Conservation (phyloP, 306 rosid species). For the Macrotyloma uniflorum region DNA sequence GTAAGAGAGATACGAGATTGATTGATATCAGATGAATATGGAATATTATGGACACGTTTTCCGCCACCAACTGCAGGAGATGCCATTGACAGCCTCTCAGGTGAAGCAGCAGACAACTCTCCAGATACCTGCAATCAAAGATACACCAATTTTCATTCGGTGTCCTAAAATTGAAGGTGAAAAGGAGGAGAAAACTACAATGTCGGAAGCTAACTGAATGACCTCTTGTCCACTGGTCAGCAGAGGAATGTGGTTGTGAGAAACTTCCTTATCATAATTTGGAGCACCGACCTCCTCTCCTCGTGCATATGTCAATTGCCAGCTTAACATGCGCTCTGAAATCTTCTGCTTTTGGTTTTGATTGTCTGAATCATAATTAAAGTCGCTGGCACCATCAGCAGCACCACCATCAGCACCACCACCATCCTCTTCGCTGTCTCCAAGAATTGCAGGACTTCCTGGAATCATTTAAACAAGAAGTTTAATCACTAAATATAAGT, state of each 20-base stretch:
- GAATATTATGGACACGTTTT: constrained; percentile 65
- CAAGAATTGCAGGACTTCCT: constrained; percentile 92
- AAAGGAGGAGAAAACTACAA: not conserved
- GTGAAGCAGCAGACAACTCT: constrained; percentile 95
- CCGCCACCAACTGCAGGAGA: constrained; percentile 74
- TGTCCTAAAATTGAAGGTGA: not conserved
- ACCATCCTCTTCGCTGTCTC: constrained; percentile 73
- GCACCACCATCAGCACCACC: constrained; percentile 45
- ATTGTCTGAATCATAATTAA: constrained; percentile 74
- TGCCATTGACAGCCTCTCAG: constrained; percentile 88
- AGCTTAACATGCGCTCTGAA: constrained; percentile 84
- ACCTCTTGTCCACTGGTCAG: constrained; percentile 82
- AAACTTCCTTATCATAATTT: constrained; percentile 77
- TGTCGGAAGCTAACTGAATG: constrained; percentile 32
- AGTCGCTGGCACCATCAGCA: constrained; percentile 50
- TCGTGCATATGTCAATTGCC: constrained; percentile 78
- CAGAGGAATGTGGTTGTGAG: constrained; percentile 68
- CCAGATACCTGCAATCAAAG: constrained; percentile 74
- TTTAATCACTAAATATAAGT: not conserved
- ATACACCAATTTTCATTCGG: constrained; percentile 3
- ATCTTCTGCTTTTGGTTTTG: constrained; percentile 87
- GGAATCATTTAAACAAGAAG: constrained; percentile 39
- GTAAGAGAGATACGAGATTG: constrained; percentile 71
- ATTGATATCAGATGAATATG: constrained; percentile 70
- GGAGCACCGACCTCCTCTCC: constrained; percentile 69